phyloP scores from a whole-genome alignment of 106 monocot genomes.

The Ottelia alismoides region DNA sequence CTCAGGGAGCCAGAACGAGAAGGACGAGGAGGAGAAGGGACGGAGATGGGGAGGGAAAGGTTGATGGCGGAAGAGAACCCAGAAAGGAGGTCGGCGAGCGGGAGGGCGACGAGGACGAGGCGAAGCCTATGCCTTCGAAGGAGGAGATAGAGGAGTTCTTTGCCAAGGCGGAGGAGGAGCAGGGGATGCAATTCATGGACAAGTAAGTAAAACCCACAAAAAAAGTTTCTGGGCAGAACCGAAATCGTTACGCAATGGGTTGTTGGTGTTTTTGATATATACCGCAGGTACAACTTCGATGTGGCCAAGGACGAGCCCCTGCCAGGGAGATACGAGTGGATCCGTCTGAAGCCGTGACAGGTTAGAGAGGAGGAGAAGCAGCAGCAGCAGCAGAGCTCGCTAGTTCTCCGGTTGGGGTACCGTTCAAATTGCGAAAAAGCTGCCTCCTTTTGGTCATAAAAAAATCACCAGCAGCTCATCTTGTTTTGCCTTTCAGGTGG shows the following conservation, averaged over 20 bases:
- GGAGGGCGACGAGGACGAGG: background rate
- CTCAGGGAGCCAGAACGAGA: no score
- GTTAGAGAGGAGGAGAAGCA: no score
- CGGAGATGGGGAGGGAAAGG: no score
- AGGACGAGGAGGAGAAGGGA: no score
- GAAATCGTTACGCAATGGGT: background rate
- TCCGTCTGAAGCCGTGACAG: conserved; percentile 19
- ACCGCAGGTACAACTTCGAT: conserved; percentile 78
- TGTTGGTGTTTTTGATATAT: background rate
- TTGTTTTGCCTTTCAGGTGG: no score
- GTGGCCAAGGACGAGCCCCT: conserved; percentile 48
- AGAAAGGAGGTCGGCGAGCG: no score
- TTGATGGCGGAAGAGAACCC: no score
- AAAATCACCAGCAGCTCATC: no score
- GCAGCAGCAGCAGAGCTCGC: no score
- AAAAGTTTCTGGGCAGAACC: background rate
- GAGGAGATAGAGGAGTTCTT: conserved; percentile 81
- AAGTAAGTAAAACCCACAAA: conserved; percentile 40
- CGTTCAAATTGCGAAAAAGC: no score
- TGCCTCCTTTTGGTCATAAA: no score
- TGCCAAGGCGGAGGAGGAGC: conserved; percentile 29
- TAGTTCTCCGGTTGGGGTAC: no score
- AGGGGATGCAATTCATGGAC: conserved; percentile 33
- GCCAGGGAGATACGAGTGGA: conserved; percentile 71
- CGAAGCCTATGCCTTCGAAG: conserved; percentile 16